These are phyloP conservation scores for Exophiala sp. DNA, from an alignment of 2,329 filamentous ascomycete species.

Conservation along the genomic window DNA sequence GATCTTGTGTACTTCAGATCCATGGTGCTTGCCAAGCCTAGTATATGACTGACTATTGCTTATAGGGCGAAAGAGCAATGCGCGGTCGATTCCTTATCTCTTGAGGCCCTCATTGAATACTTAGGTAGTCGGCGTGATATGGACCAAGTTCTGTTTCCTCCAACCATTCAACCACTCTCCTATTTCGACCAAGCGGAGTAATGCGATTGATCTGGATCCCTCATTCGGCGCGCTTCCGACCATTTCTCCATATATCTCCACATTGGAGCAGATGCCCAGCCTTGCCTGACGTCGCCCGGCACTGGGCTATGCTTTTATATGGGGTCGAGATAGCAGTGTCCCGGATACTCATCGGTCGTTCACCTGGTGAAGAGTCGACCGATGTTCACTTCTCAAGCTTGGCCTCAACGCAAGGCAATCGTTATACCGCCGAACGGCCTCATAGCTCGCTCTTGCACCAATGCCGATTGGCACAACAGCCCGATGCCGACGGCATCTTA, in stretches of 20 bases:
- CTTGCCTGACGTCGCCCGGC: conserved; percentile 1
- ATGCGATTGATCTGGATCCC: neutral
- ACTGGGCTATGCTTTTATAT: neutral
- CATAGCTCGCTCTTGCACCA: neutral
- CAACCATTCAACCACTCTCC: neutral
- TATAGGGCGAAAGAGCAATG: neutral
- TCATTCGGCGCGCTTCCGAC: neutral
- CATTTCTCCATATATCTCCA: conserved; percentile 2
- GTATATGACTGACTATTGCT: neutral
- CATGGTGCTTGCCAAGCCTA: neutral
- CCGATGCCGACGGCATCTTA: neutral
- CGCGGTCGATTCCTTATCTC: neutral
- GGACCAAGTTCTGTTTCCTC: neutral
- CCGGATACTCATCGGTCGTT: neutral
- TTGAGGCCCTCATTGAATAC: neutral
- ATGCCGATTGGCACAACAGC: neutral
- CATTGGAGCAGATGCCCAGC: conserved; percentile 8
- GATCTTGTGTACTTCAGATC: too few species aligned
- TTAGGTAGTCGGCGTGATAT: neutral
- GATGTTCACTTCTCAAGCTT: neutral
- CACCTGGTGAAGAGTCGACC: neutral
- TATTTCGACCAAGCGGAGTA: neutral
- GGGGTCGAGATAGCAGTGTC: neutral
- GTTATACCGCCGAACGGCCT: neutral
- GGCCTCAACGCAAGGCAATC: neutral